These are phyloP conservation scores for Saccharomycopsis sp. DNA, from an alignment of 805 yeast species.

Conservation along the genomic window DNA sequence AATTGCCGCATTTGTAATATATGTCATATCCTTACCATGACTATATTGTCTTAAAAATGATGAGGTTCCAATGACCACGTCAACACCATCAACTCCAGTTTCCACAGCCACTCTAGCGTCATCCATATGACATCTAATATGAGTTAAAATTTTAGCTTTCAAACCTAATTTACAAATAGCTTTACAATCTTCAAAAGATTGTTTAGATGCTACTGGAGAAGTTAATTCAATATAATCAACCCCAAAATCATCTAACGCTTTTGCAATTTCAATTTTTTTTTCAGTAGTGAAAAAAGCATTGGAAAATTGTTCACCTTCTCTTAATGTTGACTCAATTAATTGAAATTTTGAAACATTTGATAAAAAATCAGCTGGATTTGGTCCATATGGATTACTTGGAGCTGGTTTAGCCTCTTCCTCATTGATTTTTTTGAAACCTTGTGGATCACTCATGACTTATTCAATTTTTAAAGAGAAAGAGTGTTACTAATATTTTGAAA, in stretches of 20 bases:
- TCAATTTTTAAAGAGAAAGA: not conserved
- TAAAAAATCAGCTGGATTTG: conserved; percentile 85
- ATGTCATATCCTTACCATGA: conserved; percentile 98
- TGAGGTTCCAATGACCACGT: conserved; percentile 95
- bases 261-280: conserved; percentile 93
- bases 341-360: conserved; percentile 86
- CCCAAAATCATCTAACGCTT: conserved; percentile 94
- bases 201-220: conserved; percentile 96
- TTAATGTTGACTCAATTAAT: conserved; percentile 86
- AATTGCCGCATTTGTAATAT: conserved; percentile 89
- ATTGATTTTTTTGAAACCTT: conserved; percentile 34
- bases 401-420: conserved; percentile 31
- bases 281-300: conserved; percentile 92
- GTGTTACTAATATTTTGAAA: not conserved
- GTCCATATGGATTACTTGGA: conserved; percentile 76
- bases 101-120: conserved; percentile 96
- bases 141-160: conserved; percentile 91
- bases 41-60: conserved; percentile 89
- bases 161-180: conserved; percentile 96
- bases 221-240: conserved; percentile 97
- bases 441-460: conserved; percentile 8
- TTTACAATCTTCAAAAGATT: conserved; percentile 87
- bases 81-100: conserved; percentile 98
- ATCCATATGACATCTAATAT: conserved; percentile 98
- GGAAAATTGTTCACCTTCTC: conserved; percentile 99